Percentiles rank a stretch among this genome's conserved stretches.
phyloP scores from a whole-genome alignment of 495 filamentous ascomycete genomes.

The Polyplosphaeria fusca region DNA sequence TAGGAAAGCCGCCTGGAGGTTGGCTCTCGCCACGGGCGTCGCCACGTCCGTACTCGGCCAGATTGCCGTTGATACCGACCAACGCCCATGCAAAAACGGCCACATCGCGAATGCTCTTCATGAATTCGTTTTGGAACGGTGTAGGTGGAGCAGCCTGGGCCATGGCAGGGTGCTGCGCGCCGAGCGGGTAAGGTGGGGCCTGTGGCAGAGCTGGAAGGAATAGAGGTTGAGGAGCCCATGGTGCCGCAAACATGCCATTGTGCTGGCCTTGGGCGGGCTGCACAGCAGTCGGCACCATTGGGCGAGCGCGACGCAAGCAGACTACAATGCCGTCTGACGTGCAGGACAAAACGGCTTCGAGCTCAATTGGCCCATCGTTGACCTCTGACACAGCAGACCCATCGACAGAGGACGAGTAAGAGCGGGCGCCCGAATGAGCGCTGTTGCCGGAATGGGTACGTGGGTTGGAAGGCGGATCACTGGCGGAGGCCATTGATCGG shows the following conservation, averaged over 20 bases:
- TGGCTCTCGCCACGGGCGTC: constrained; percentile 57
- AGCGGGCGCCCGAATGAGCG: constrained; percentile 34
- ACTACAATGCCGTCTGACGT: constrained; percentile 87
- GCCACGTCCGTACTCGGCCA: constrained; percentile 64
- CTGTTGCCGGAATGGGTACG: constrained; percentile 35
- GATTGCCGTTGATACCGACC: constrained; percentile 73
- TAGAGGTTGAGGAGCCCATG: constrained; percentile 67
- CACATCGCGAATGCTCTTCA: constrained; percentile 77
- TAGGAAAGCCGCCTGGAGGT: constrained; percentile 55
- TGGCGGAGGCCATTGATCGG: not conserved
- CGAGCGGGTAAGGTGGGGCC: constrained; percentile 31
- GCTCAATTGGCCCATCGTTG: constrained; percentile 51
- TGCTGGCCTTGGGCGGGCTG: constrained; percentile 44
- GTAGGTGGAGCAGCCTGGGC: constrained; percentile 12
- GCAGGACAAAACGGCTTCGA: constrained; percentile 87
- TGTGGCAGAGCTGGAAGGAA: constrained; percentile 37
- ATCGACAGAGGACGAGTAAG: constrained; percentile 42
- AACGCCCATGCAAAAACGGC: constrained; percentile 82
- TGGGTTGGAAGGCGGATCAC: not conserved
- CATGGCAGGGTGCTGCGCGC: constrained; percentile 28
- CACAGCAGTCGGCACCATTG: constrained; percentile 56
- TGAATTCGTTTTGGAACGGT: constrained; percentile 54
- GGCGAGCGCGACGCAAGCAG: constrained; percentile 70
- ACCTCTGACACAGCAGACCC: constrained; percentile 13
- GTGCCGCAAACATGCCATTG: constrained; percentile 73